A percentile compares a stretch with the other conserved stretches of the same genome.
Evolutionary conservation across 768 basidiomycete genomes (phyloP).

Genomic region (Naganishia randhawae): DNA sequence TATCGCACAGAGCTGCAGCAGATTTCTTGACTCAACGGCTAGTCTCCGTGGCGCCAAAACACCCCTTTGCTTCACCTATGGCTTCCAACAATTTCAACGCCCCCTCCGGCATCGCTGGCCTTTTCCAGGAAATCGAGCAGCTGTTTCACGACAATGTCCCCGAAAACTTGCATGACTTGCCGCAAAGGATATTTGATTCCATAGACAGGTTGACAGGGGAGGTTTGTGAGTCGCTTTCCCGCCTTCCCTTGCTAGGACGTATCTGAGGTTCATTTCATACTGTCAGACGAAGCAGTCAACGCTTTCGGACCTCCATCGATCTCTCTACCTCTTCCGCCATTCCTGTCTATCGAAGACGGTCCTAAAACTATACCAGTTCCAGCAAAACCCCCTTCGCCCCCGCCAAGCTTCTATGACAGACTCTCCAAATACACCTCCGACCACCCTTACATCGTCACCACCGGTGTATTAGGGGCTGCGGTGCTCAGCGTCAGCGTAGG

Average conservation of each 20-base stretch:
- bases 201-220: constrained; percentile 46
- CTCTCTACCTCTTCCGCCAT: constrained; percentile 47
- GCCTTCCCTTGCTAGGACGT: constrained; percentile 16
- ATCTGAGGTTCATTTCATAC: neutral
- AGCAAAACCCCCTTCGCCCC: constrained; percentile 39
- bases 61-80: neutral
- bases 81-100: neutral
- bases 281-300: constrained; percentile 45
- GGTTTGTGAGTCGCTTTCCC: constrained; percentile 36
- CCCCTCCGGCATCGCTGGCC: neutral
- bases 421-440: neutral
- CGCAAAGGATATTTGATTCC: constrained; percentile 41
- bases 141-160: constrained; percentile 36
- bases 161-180: constrained; percentile 44
- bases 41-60: neutral
- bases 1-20: no score
- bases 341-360: constrained; percentile 30
- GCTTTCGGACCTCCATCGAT: constrained; percentile 44
- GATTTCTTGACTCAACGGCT: no score
- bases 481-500: constrained; percentile 10
- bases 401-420: neutral
- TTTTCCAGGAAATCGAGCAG: constrained; percentile 13
- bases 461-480: neutral
- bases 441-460: neutral
- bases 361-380: constrained; percentile 27